Base-by-base conservation (phyloP, 2,329 filamentous ascomycete species). In the Arthrobotrys entomopaga region DNA sequence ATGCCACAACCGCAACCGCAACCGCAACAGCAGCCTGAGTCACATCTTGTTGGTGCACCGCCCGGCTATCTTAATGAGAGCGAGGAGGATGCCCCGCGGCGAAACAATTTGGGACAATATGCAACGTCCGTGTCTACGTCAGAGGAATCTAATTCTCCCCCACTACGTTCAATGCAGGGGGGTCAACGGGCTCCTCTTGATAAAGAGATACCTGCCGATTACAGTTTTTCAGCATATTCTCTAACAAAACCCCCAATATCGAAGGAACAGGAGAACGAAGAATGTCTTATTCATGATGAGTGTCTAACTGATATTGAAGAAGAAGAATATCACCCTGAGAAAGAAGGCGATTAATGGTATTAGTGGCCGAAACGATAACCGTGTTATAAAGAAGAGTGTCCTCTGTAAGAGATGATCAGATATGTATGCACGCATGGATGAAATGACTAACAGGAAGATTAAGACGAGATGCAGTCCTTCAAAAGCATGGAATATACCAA, bases 241-340 rank as follows among this genome's bases (percentile, higher is more conserved):
- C 52, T 26, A 5, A 26, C 24, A 7, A 16, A 15, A 7, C 10
- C 40, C 29, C 40, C 26, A 10, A 40, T 20, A 38, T 6, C 1
- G 2, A 3, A 22, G n/a, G 16, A 8, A n/a, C 5, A 38, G n/a
- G 20, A 38, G 20, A 38, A 38, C 11, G 40, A 10, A 6, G 57
- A 49, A 49, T 46, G 43, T 5, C 15, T 8, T 6, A 57, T 42
- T 42, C 13, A 56, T 38, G 26, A 22, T n/a, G 52, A 56, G n/a
- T 56, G 52, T 56, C 52, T 56, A 6, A 40, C n/a, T 40, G 26
- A 56, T 11, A 59, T 59, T 48, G 42, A 59, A 46, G 54, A 59
- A 53, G 11, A 53, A 24, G 20, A 29, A 16, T 20, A 11, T 8
- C 19, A 26, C 6, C 15, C 2, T 19, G 52, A 56, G 10, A 16